These are phyloP conservation scores for Colletotrichum viniferum DNA, from an alignment of 2,329 filamentous ascomycete genomes.

Conservation along the genomic window DNA sequence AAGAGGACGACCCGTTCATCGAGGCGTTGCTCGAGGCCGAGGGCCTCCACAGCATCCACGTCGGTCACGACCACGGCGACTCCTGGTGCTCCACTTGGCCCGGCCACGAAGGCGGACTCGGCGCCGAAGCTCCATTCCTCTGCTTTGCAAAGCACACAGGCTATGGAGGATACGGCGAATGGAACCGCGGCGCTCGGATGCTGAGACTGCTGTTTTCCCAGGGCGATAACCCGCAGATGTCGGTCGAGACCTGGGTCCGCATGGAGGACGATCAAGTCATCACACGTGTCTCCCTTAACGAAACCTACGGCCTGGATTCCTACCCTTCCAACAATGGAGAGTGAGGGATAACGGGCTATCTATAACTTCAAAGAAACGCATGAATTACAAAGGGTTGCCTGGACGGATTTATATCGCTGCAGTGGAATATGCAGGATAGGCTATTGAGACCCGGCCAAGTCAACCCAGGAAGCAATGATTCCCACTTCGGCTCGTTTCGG, in stretches of 20 bases:
- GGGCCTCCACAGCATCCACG: conserved; percentile 53
- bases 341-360: not conserved
- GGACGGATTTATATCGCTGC: not conserved
- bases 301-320: conserved; percentile 60
- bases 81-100: conserved; percentile 45
- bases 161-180: conserved; percentile 72
- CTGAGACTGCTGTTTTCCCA: conserved; percentile 21
- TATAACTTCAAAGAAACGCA: not conserved
- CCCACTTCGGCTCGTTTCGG: not conserved
- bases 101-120: conserved; percentile 13
- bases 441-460: not conserved
- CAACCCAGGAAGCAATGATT: not conserved
- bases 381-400: not conserved
- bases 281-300: conserved; percentile 59
- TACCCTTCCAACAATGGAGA: conserved; percentile 43
- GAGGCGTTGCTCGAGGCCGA: conserved; percentile 49
- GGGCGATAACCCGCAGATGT: conserved; percentile 40
- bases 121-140: conserved; percentile 41
- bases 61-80: conserved; percentile 62
- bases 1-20: conserved; percentile 56
- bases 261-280: conserved; percentile 60
- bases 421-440: not conserved
- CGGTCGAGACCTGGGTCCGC: conserved; percentile 63
- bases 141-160: conserved; percentile 71
- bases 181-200: conserved; percentile 61